These are phyloP conservation scores for Crassisporium funariophilum DNA, from an alignment of 768 basidiomycete species.

Conservation along the genomic window DNA sequence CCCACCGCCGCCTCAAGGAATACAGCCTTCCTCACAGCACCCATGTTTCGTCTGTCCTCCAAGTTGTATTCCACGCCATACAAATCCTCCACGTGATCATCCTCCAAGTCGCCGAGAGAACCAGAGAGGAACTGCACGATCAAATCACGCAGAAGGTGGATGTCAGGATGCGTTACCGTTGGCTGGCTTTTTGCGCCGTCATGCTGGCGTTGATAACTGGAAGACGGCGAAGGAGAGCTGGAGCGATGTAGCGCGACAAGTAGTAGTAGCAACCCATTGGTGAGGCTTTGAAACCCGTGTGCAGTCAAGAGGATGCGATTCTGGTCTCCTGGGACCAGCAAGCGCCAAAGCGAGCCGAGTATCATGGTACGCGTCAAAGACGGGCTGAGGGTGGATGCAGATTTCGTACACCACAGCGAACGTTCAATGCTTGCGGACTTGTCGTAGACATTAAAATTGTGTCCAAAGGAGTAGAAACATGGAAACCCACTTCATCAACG, in stretches of 20 bases:
- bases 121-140: conserved; percentile 48
- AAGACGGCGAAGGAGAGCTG: conserved; percentile 6
- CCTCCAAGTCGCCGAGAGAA: conserved; percentile 50
- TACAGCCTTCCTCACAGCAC: conserved; percentile 36
- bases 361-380: conserved; percentile 47
- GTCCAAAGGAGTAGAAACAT: background rate
- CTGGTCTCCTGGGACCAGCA: conserved; percentile 46
- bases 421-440: conserved; percentile 56
- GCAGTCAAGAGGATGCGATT: conserved; percentile 44
- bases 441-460: conserved; percentile 3
- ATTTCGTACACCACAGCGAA: conserved; percentile 72
- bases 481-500: conserved; percentile 49
- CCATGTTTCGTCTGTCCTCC: conserved; percentile 32
- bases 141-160: conserved; percentile 36
- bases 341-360: conserved; percentile 48
- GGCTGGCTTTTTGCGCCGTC: no score
- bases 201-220: no score
- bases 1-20: conserved; percentile 52
- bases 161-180: conserved; percentile 25
- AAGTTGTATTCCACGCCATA: conserved; percentile 45
- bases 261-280: conserved; percentile 53
- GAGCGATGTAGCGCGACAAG: conserved; percentile 40
- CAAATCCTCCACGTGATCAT: conserved; percentile 48
- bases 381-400: conserved; percentile 46
- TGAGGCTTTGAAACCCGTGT: conserved; percentile 50